These are phyloP conservation scores for Trichosporon faecale DNA, from an alignment of 1,284 basidiomycete genomes.

Conservation along the genomic window DNA sequence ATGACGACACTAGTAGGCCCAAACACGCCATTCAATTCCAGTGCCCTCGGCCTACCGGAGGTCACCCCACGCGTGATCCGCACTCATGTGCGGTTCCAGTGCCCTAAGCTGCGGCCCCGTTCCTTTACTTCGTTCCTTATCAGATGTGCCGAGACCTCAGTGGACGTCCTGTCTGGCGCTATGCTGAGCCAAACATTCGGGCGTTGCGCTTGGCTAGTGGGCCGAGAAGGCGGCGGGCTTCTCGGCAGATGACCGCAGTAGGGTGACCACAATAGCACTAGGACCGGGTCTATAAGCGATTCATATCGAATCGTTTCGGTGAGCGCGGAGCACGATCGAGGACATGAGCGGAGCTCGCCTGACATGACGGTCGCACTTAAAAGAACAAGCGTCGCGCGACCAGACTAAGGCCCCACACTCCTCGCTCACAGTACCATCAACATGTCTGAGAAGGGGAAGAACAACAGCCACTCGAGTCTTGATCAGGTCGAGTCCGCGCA, in stretches of 20 bases:
- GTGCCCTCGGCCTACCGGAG: too few species aligned
- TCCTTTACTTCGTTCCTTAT: not conserved
- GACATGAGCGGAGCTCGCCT: too few species aligned
- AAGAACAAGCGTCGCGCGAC: not conserved
- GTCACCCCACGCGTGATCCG: too few species aligned
- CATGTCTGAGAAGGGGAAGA: not conserved
- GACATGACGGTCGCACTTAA: not conserved
- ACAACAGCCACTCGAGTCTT: not conserved
- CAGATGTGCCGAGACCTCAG: not conserved
- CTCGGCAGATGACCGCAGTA: too few species aligned
- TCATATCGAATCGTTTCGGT: not conserved
- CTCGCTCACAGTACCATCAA: not conserved
- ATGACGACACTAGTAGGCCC: not conserved
- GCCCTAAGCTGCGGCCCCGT: not conserved
- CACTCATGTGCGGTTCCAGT: not conserved
- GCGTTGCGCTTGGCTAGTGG: not conserved
- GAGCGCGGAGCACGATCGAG: not conserved
- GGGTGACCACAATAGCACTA: too few species aligned
- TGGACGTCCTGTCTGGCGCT: not conserved
- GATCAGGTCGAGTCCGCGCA: not conserved
- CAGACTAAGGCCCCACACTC: not conserved
- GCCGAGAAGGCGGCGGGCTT: too few species aligned
- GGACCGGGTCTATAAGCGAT: not conserved
- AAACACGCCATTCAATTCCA: not conserved
- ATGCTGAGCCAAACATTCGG: not conserved